Conservation (phyloP, 2,329 filamentous ascomycete species). For the Colletotrichum karsti region DNA sequence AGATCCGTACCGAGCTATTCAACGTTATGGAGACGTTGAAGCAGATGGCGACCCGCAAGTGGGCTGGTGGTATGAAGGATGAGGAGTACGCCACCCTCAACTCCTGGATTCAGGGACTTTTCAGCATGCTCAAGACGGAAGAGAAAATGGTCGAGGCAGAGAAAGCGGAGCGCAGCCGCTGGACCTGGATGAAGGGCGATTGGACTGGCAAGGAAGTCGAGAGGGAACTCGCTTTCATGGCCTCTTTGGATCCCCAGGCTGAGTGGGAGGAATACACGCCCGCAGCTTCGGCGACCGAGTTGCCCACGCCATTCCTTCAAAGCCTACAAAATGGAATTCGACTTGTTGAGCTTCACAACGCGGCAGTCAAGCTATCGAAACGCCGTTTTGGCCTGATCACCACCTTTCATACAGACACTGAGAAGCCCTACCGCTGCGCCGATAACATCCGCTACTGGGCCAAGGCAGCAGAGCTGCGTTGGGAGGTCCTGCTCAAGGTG, state of each 20-base stretch:
- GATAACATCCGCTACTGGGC: slow-evolving; percentile 97
- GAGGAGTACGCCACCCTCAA: slow-evolving; percentile 82
- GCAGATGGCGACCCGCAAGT: slow-evolving; percentile 88
- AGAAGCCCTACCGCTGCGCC: slow-evolving; percentile 91
- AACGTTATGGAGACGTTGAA: slow-evolving; percentile 91
- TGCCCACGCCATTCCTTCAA: slow-evolving; percentile 78
- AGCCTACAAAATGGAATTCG: slow-evolving; percentile 81
- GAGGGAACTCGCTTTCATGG: slow-evolving; percentile 83
- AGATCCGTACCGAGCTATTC: slow-evolving; percentile 84
- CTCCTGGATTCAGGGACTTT: slow-evolving; percentile 82
- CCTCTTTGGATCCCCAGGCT: slow-evolving; percentile 72
- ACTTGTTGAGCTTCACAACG: slow-evolving; percentile 89
- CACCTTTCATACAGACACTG: slow-evolving; percentile 88
- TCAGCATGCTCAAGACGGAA: slow-evolving; percentile 79
- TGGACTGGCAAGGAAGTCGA: slow-evolving; percentile 81
- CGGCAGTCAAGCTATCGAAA: slow-evolving; percentile 83
- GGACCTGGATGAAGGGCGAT: slow-evolving; percentile 82
- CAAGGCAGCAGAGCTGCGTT: slow-evolving; percentile 93
- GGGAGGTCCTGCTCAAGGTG: slow-evolving; percentile 84
- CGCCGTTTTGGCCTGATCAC: slow-evolving; percentile 91
- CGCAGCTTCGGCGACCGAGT: slow-evolving; percentile 45
- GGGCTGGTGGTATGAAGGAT: slow-evolving; percentile 80
- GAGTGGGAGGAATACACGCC: slow-evolving; percentile 76
- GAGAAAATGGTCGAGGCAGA: slow-evolving; percentile 81
- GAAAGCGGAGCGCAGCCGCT: slow-evolving; percentile 72